Evolutionary conservation across 208 protist genomes (phyloP).

Genomic region (Porcisia hertigi): DNA sequence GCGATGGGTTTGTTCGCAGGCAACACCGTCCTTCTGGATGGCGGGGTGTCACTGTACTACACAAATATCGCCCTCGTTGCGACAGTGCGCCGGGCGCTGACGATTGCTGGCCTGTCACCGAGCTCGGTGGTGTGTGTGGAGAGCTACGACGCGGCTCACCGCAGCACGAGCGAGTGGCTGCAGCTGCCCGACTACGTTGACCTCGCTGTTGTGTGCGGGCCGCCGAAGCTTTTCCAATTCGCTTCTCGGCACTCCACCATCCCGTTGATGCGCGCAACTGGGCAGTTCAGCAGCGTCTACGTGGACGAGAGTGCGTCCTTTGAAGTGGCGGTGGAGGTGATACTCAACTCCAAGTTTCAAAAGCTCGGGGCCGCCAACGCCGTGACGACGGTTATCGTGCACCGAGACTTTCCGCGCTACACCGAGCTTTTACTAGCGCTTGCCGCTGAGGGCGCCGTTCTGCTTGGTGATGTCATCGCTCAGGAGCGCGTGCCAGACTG

Average conservation of each 20-base stretch:
- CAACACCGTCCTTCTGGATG: constrained; percentile 60
- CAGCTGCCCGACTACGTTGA: constrained; percentile 45
- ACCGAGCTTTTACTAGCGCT: constrained; percentile 52
- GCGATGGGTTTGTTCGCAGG: constrained; percentile 54
- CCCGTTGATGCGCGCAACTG: constrained; percentile 50
- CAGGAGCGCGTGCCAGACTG: constrained; percentile 40
- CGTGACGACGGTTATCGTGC: constrained; percentile 49
- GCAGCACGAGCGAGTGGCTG: constrained; percentile 44
- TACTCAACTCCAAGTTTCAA: constrained; percentile 61
- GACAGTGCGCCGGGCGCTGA: constrained; percentile 35
- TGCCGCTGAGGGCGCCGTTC: constrained; percentile 26
- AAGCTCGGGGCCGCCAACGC: constrained; percentile 46
- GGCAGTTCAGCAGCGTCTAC: constrained; percentile 55
- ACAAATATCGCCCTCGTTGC: constrained; percentile 46
- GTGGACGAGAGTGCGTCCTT: constrained; percentile 59
- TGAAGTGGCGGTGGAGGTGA: constrained; percentile 45
- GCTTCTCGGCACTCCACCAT: constrained; percentile 40
- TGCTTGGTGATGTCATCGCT: constrained; percentile 44
- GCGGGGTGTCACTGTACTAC: constrained; percentile 40
- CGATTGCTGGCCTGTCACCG: constrained; percentile 33
- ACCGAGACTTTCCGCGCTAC: constrained; percentile 50
- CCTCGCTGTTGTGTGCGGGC: constrained; percentile 56
- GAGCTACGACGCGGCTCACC: constrained; percentile 36
- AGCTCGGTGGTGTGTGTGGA: constrained; percentile 50
- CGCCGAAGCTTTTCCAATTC: constrained; percentile 52